Percentiles rank a stretch among this genome's conserved stretches.
phyloP scores from a whole-genome alignment of 2,329 filamentous ascomycete genomes.

The Aspergillus piperis region DNA sequence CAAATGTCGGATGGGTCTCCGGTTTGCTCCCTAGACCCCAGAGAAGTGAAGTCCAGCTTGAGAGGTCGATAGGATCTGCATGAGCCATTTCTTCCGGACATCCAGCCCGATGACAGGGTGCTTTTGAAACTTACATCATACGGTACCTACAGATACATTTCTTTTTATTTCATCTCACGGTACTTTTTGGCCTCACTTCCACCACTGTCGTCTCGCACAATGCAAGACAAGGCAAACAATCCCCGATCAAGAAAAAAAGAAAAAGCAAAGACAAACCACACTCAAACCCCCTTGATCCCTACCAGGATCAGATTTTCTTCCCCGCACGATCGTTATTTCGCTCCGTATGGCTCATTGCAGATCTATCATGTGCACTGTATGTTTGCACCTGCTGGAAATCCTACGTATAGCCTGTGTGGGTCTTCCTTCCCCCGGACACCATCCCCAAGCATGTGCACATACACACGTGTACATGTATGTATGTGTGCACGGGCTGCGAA shows the following conservation, averaged over 20 bases:
- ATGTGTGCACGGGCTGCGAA: neutral
- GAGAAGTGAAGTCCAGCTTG: neutral
- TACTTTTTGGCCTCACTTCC: too few relatives aligned
- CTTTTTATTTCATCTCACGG: neutral
- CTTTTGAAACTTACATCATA: neutral
- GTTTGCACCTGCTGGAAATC: neutral
- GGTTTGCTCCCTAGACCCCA: neutral
- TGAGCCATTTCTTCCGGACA: neutral
- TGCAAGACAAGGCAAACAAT: neutral
- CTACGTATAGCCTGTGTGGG: too few relatives aligned
- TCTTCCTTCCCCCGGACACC: neutral
- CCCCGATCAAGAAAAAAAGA: neutral
- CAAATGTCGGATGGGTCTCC: neutral
- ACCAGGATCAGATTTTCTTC: neutral
- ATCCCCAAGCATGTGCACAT: constrained; percentile 5
- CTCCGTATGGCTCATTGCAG: constrained; percentile 11
- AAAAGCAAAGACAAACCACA: neutral
- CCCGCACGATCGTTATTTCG: constrained; percentile 4
- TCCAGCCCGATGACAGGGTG: constrained; percentile 1
- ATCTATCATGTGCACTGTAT: neutral
- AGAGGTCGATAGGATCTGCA: too few relatives aligned
- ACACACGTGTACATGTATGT: neutral
- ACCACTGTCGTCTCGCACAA: neutral
- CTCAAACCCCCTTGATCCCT: neutral
- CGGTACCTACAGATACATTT: neutral